Conservation (phyloP, 73 alveolate genomes). For the Paraurostyla sp. region DNA sequence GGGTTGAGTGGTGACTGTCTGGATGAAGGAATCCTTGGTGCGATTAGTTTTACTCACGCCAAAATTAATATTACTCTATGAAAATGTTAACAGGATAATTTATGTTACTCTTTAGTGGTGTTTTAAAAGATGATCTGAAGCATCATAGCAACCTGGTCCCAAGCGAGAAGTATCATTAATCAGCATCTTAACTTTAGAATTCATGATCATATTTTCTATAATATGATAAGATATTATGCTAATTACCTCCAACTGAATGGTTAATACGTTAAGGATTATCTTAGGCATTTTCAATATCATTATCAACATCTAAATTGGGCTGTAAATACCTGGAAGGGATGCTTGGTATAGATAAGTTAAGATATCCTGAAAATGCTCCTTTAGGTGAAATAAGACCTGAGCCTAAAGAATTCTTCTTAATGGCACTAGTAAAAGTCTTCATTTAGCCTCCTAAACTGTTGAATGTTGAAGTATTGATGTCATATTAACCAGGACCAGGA, state of each 20-base stretch:
- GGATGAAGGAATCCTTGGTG: too few relatives aligned
- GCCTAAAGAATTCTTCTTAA: neutral
- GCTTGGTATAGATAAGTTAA: constrained; percentile 21
- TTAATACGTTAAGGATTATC: too few relatives aligned
- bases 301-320: constrained; percentile 32
- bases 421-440: neutral
- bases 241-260: too few relatives aligned
- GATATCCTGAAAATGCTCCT: neutral
- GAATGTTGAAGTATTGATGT: neutral
- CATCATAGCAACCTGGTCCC: constrained; percentile 47
- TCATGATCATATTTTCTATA: neutral
- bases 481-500: constrained; percentile 46
- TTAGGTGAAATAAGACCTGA: neutral
- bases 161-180: constrained; percentile 24
- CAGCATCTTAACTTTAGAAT: constrained; percentile 10
- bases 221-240: too few relatives aligned
- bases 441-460: neutral
- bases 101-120: neutral
- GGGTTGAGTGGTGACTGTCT: neutral
- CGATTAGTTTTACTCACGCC: constrained; percentile 43
- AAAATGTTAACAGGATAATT: neutral
- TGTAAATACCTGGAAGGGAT: constrained; percentile 43
- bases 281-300: too few relatives aligned
- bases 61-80: neutral
- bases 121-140: neutral